These are phyloP conservation scores for Penstemon barbatus DNA, from an alignment of 257 asterid species.

Conservation along the genomic window DNA sequence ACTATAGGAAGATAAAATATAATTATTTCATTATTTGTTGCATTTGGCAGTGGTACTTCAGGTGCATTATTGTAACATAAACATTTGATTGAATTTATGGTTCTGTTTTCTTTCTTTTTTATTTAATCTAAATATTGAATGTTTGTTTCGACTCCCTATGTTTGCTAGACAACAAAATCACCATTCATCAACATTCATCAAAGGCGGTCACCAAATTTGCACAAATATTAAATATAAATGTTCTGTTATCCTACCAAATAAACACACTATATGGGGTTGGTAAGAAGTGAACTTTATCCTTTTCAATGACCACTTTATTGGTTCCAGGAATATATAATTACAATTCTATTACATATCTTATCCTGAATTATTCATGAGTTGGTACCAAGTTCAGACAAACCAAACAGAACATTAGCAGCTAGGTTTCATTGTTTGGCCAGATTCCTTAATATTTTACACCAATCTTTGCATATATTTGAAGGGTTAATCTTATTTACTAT, in stretches of 20 bases:
- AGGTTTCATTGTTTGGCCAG: not conserved
- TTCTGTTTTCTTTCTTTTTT: too few species aligned
- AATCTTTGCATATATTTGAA: too few species aligned
- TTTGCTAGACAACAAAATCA: not conserved
- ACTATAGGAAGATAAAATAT: too few species aligned
- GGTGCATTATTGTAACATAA: too few species aligned
- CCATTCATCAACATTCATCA: too few species aligned
- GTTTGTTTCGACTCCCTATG: not conserved
- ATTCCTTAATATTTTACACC: not conserved
- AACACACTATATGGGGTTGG: not conserved
- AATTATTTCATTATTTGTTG: too few species aligned
- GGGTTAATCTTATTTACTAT: not conserved
- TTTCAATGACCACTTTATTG: not conserved
- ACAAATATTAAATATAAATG: too few species aligned
- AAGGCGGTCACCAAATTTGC: not conserved
- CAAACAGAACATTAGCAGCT: not conserved
- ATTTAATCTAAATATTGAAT: too few species aligned
- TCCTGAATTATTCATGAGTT: not conserved
- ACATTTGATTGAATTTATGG: too few species aligned
- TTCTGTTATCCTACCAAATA: not conserved
- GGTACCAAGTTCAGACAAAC: not conserved
- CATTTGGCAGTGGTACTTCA: too few species aligned
- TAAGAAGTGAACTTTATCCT: conserved; percentile 6
- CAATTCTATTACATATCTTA: not conserved
- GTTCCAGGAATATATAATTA: not conserved